Evolutionary conservation across 1,284 basidiomycete genomes (phyloP), one percentile per base, ranked within the genome.

Genomic region (Leccinum griseonigrum): DNA sequence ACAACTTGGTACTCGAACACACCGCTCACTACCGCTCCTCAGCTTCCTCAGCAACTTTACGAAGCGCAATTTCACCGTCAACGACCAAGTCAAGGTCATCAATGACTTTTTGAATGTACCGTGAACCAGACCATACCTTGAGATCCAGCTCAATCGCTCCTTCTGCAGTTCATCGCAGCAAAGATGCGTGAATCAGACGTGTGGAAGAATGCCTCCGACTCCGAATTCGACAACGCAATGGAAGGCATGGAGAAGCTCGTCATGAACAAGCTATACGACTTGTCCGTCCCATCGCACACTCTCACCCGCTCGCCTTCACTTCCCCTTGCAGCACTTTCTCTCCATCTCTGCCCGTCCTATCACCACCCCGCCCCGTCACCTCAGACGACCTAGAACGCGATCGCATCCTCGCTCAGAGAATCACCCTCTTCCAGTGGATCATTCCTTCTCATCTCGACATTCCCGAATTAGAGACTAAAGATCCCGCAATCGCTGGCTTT

Each of bases 231-330:
- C 63, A 96, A 98, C 69, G 95, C 96, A 0, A 87, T 95, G 79
- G 97, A 99, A 77, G 96, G 95, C 57, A 98, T 99, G 94, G 97
- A 99, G 82, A 99, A 99, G 77, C 85, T 99, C 10, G 95, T 99
- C 68, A 99, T 99, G 97, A 99, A 99, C 71, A 83, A 96, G 56
- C 79, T 98, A 59, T 98, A 97, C 76, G 94, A 94, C 67, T 95
- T 90, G 93, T 94, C 69, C 64, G 65, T 66, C 61, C 4, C 55
- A 58, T 51, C 29, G 18, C 53, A 26, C 60, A 11, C 32, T 61
- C 64, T 36, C 28, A 58, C 38, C 1, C 36, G 7, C 56, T 54
- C 59, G 64, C 60, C 56, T 57, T 56, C 57, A 63, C 59, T 4
- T 53, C 50, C 5, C 31, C 43, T 59, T 52, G 18, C 71, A 96